Conservation (phyloP, 768 basidiomycete species). For the Lentinula lateritia region DNA sequence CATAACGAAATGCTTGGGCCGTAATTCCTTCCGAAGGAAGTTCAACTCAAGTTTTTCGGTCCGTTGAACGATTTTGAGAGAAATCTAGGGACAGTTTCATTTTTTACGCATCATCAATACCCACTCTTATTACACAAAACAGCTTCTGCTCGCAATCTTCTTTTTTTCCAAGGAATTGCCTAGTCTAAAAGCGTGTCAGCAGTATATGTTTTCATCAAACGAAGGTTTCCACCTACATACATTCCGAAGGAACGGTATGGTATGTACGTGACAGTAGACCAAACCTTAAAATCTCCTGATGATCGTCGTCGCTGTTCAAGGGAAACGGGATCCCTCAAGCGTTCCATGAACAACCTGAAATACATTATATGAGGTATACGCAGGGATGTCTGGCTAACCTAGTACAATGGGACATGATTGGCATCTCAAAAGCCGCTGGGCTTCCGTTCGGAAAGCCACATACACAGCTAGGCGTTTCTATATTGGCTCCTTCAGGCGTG, state of each 20-base stretch:
- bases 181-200: constrained; percentile 5
- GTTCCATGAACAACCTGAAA: background rate
- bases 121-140: too few relatives aligned
- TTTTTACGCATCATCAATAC: background rate
- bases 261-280: background rate
- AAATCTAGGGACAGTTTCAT: too few relatives aligned
- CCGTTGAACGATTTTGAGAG: too few relatives aligned
- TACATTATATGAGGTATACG: background rate
- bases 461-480: background rate
- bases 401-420: background rate
- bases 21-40: too few relatives aligned
- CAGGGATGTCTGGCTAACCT: background rate
- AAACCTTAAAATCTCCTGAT: background rate
- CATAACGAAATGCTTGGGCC: too few relatives aligned
- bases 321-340: background rate
- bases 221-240: background rate
- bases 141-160: background rate
- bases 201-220: background rate
- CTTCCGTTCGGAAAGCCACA: background rate
- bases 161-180: background rate
- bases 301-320: background rate
- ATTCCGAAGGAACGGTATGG: background rate
- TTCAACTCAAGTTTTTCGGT: too few relatives aligned
- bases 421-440: background rate
- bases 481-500: background rate